These are phyloP conservation scores for Forsythia suspensa DNA, from an alignment of 257 asterid genomes.

Conservation along the genomic window DNA sequence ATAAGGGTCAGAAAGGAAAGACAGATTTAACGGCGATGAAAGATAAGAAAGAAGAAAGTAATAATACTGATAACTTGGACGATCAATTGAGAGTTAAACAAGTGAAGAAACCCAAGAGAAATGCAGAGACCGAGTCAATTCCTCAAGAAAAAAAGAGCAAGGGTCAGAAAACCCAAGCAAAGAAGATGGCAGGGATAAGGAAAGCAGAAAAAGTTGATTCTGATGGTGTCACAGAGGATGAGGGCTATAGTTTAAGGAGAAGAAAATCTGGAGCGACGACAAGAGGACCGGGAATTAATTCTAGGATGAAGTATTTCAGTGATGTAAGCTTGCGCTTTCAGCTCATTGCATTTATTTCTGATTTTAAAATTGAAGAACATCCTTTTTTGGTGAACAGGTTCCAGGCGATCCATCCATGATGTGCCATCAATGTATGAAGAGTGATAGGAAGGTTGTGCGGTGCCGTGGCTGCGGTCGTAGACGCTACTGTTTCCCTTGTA, in stretches of 20 bases:
- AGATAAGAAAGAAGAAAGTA: background rate
- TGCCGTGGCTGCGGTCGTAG: conserved; percentile 36
- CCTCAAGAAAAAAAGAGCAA: conserved; percentile 4
- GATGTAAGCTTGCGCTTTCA: conserved; percentile 38
- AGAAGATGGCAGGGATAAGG: background rate
- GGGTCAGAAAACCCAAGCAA: background rate
- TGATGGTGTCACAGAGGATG: conserved; percentile 5
- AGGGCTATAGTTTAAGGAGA: background rate
- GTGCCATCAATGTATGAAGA: conserved; percentile 68
- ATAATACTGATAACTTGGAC: background rate
- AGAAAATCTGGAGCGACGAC: background rate
- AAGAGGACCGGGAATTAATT: background rate
- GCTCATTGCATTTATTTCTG: background rate
- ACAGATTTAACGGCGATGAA: background rate
- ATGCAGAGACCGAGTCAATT: background rate
- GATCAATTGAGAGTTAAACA: background rate
- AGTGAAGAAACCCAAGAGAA: background rate
- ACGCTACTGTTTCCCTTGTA: conserved; percentile 54
- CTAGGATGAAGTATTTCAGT: conserved; percentile 30
- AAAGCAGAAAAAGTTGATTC: conserved; percentile 14
- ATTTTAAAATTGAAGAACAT: background rate
- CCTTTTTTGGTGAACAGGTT: conserved; percentile 33
- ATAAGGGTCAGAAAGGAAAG: background rate
- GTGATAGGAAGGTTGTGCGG: conserved; percentile 48
- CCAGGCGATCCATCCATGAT: conserved; percentile 44